Conservation (phyloP, 2,329 filamentous ascomycete genomes). For the Fusarium anthophilum region DNA sequence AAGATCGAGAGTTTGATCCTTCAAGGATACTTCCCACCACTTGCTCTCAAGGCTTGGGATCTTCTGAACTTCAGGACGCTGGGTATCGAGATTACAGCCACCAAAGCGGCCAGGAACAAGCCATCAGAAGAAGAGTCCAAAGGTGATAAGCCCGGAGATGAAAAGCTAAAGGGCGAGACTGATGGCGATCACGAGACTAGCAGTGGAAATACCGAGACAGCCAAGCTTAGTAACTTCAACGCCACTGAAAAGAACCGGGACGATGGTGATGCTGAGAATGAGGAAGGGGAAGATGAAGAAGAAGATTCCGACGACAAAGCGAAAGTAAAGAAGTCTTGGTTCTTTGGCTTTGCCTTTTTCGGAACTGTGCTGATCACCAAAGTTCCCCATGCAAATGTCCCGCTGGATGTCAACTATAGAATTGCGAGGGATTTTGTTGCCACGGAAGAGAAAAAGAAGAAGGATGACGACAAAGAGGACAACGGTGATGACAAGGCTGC, state of each 20-base stretch:
- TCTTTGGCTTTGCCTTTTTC: not conserved
- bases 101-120: not conserved
- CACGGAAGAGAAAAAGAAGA: fast-evolving
- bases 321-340: not conserved
- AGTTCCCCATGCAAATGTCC: not conserved
- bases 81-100: not conserved
- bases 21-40: not conserved
- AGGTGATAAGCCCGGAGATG: not conserved
- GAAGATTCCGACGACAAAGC: not conserved
- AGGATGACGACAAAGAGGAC: too few relatives aligned
- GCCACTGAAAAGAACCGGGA: fast-evolving
- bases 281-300: not conserved
- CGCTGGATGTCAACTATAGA: not conserved
- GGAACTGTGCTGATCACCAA: not conserved
- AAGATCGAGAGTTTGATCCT: not conserved
- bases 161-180: not conserved
- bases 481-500: not conserved
- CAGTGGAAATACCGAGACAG: not conserved
- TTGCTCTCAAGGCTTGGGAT: not conserved
- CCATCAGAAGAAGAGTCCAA: fast-evolving
- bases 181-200: not conserved
- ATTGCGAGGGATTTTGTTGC: not conserved
- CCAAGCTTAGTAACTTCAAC: fast-evolving
- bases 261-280: not conserved
- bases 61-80: not conserved